These are phyloP conservation scores for Cutaneotrichosporon mucoides DNA, from an alignment of 1,284 basidiomycete species.

Conservation along the genomic window DNA sequence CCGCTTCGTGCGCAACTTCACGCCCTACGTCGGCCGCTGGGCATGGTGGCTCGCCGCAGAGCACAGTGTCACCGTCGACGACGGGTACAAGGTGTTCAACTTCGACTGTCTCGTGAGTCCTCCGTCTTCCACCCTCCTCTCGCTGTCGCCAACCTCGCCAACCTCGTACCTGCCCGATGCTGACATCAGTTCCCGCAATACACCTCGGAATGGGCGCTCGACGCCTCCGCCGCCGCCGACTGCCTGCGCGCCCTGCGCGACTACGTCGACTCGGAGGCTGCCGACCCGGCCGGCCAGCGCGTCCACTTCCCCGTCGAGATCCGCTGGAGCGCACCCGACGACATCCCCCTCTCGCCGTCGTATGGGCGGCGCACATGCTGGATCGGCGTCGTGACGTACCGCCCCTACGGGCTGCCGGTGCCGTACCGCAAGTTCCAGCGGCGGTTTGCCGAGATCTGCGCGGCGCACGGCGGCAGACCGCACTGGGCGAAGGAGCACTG, in stretches of 20 bases:
- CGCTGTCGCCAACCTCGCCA: too few relatives aligned
- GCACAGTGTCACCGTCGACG: constrained; percentile 56
- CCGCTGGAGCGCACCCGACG: constrained; percentile 80
- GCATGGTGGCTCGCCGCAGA: constrained; percentile 44
- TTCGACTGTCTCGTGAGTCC: constrained; percentile 56
- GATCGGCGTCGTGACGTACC: constrained; percentile 95
- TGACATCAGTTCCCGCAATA: constrained; percentile 85
- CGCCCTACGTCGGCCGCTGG: constrained; percentile 45
- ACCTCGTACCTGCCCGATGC: too few relatives aligned
- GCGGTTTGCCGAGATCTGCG: constrained; percentile 72
- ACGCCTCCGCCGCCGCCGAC: constrained; percentile 51
- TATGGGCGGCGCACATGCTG: constrained; percentile 77
- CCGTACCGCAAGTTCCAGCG: constrained; percentile 78
- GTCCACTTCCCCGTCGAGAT: constrained; percentile 94
- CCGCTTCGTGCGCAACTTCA: constrained; percentile 41
- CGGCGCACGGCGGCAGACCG: constrained; percentile 72
- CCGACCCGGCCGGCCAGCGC: constrained; percentile 65
- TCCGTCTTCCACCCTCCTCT: too few relatives aligned
- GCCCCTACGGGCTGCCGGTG: constrained; percentile 85
- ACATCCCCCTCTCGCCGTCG: constrained; percentile 89
- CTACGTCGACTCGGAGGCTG: constrained; percentile 69
- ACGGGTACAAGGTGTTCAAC: constrained; percentile 74
- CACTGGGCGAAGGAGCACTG: constrained; percentile 97
- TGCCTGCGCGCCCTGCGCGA: constrained; percentile 69
- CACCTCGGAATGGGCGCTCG: constrained; percentile 87